These are phyloP conservation scores for Butyriboletus loyo DNA, from an alignment of 768 basidiomycete genomes.

Conservation along the genomic window DNA sequence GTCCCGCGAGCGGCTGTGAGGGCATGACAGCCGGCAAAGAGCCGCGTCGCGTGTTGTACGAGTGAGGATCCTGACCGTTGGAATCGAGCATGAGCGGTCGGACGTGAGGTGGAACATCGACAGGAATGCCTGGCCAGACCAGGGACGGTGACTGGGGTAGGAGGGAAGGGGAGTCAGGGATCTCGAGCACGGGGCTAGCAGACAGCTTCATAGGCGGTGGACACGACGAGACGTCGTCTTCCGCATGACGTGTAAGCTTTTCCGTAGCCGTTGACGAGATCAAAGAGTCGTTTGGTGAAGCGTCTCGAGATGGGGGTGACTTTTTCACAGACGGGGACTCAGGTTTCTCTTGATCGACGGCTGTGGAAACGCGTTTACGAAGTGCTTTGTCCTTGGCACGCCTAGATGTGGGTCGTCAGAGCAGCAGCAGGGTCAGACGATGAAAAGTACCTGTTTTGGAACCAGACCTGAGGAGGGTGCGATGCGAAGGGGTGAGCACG, in stretches of 20 bases:
- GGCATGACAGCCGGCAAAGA: slow-evolving; percentile 48
- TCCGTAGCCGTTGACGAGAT: slow-evolving; percentile 38
- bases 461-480: slow-evolving; percentile 67
- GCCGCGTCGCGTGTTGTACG: slow-evolving; percentile 45
- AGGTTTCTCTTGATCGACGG: slow-evolving; percentile 18
- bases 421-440: slow-evolving; percentile 1
- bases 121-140: slow-evolving; percentile 31
- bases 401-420: slow-evolving; percentile 35
- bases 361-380: slow-evolving; percentile 45
- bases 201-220: slow-evolving; percentile 2
- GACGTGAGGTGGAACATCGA: slow-evolving; percentile 22
- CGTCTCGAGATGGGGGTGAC: slow-evolving; percentile 14
- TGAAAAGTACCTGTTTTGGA: slow-evolving; percentile 70
- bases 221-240: slow-evolving; percentile 10
- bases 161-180: slow-evolving; percentile 21
- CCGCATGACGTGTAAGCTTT: slow-evolving; percentile 33
- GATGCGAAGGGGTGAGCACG: slow-evolving; percentile 20
- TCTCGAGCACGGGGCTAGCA: slow-evolving; percentile 20
- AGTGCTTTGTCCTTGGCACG: slow-evolving; percentile 82
- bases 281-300: slow-evolving; percentile 30
- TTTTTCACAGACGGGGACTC: slow-evolving; percentile 9
- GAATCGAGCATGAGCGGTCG: slow-evolving; percentile 22
- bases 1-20: slow-evolving; percentile 21
- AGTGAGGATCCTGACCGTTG: slow-evolving; percentile 29
- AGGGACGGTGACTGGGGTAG: slow-evolving; percentile 6